A percentile compares a stretch with the other conserved stretches of the same genome.
Conservation (phyloP, 495 filamentous ascomycete species). For the Cercophora sp. region DNA sequence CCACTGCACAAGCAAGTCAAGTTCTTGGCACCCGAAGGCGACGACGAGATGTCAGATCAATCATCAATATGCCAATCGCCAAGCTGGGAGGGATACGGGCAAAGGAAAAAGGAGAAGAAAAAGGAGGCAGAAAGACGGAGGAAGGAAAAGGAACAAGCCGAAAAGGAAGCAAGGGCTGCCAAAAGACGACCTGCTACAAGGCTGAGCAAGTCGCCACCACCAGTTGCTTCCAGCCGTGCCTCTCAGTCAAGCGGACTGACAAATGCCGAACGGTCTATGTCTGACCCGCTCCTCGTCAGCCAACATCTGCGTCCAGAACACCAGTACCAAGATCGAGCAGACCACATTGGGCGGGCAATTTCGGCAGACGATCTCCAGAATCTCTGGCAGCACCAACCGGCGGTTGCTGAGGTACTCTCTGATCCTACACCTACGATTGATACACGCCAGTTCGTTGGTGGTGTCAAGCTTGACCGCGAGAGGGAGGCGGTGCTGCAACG, state of each 20-base stretch:
- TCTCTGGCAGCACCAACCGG: conserved; percentile 22
- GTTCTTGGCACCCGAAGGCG: conserved; percentile 34
- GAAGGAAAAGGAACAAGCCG: conserved; percentile 39
- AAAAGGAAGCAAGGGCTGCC: conserved; percentile 33
- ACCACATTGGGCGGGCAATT: conserved; percentile 11
- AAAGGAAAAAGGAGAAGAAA: conserved; percentile 49
- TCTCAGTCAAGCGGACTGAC: conserved; percentile 6
- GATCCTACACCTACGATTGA: not conserved
- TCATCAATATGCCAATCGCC: conserved; percentile 56
- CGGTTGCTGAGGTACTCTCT: conserved; percentile 14
- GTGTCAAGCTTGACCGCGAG: conserved; percentile 25
- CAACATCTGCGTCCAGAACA: conserved; percentile 6
- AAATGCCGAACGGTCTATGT: conserved; percentile 27
- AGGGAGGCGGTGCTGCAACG: conserved; percentile 20
- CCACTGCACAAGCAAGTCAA: conserved; percentile 40
- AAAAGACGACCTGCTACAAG: conserved; percentile 23
- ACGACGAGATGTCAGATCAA: conserved; percentile 41
- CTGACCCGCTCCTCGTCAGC: conserved; percentile 25
- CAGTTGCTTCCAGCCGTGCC: conserved; percentile 19
- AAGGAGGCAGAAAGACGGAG: conserved; percentile 38
- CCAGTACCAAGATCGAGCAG: conserved; percentile 3
- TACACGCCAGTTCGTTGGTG: conserved; percentile 27
- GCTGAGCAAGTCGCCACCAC: conserved; percentile 33
- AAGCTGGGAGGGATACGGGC: conserved; percentile 49
- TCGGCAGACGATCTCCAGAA: conserved; percentile 24